These are phyloP conservation scores for Paxillus involutus DNA, from an alignment of 768 basidiomycete species.

Conservation along the genomic window DNA sequence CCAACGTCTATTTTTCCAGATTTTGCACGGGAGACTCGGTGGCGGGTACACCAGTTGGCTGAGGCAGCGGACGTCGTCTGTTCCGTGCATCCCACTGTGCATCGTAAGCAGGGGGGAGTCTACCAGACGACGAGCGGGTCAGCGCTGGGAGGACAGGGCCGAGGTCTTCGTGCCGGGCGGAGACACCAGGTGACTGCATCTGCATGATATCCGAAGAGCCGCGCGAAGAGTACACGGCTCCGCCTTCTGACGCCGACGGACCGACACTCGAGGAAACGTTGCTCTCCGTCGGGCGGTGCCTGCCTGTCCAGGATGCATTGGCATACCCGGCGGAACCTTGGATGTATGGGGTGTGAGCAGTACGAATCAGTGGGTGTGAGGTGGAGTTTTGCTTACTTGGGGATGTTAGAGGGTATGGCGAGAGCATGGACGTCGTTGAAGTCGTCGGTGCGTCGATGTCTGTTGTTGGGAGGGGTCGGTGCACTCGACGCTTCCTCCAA, in stretches of 20 bases:
- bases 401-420: neutral
- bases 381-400: neutral
- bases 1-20: neutral
- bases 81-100: neutral
- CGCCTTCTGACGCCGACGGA: neutral
- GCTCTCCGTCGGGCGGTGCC: neutral
- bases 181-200: neutral
- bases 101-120: slow-evolving; percentile 7
- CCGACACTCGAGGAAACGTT: neutral
- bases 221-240: neutral
- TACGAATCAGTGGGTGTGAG: neutral
- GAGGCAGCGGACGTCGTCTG: neutral
- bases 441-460: neutral
- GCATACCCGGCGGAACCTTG: neutral
- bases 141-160: neutral
- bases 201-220: neutral
- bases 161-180: slow-evolving; percentile 1
- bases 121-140: slow-evolving; percentile 1
- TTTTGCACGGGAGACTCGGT: neutral
- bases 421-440: neutral
- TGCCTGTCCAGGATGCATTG: neutral
- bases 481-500: neutral
- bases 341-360: neutral
- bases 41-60: neutral
- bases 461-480: neutral